Conservation (phyloP, 75 land plant species). For the Pinus taeda region DNA sequence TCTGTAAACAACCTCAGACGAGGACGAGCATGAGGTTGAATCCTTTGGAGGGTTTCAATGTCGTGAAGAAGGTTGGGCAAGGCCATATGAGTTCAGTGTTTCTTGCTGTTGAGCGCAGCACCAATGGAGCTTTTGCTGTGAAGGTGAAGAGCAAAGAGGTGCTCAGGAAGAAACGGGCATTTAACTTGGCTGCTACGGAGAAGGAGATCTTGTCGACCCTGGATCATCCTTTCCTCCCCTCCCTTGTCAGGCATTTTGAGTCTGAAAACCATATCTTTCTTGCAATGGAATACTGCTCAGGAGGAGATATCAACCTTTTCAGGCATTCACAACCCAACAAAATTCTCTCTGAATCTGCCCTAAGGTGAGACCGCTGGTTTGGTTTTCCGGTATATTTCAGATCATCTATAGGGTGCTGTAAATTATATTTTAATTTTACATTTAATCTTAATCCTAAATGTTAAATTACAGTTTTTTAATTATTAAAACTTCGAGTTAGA, state of each 20-base stretch:
- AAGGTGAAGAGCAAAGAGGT: conserved; percentile 25
- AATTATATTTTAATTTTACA: too few species aligned
- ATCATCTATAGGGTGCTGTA: too few species aligned
- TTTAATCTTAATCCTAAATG: too few species aligned
- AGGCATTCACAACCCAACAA: conserved; percentile 14
- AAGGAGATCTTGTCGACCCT: conserved; percentile 11
- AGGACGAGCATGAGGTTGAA: too few species aligned
- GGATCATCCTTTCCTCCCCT: conserved; percentile 29
- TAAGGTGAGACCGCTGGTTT: background rate
- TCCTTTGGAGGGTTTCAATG: conserved; percentile 11
- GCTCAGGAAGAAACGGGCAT: background rate
- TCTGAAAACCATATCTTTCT: conserved; percentile 16
- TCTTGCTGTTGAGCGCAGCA: conserved; percentile 14
- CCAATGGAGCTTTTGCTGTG: conserved; percentile 14
- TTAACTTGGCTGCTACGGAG: background rate
- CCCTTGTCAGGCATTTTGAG: conserved; percentile 24
- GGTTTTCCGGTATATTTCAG: too few species aligned
- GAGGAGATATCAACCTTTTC: conserved; percentile 25
- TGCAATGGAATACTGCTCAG: conserved; percentile 30
- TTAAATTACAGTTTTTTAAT: too few species aligned
- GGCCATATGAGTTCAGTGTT: conserved; percentile 33
- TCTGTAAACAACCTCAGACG: too few species aligned
- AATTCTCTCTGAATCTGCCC: background rate
- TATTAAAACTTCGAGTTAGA: too few species aligned
- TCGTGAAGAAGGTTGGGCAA: conserved; percentile 21